Percentiles rank a stretch among this genome's conserved stretches.
phyloP scores from a whole-genome alignment of 345 rosid species.

The Sonneratia alba region DNA sequence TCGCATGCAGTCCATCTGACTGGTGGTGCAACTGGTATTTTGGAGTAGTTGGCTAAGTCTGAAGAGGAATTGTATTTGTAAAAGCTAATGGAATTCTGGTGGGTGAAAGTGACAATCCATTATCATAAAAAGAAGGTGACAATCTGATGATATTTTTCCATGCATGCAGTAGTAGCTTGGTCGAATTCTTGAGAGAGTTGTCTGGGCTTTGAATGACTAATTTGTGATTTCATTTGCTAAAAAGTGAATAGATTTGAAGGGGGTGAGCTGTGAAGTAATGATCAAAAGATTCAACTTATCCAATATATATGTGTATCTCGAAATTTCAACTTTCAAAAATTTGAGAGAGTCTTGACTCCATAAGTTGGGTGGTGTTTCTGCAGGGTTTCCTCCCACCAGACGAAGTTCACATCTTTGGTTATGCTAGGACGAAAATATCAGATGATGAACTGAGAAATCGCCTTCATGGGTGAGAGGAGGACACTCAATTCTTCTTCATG shows the following conservation, averaged over 20 bases:
- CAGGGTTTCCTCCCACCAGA: constrained; percentile 73
- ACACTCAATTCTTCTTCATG: neutral
- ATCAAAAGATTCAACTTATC: neutral
- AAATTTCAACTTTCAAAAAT: too few relatives aligned
- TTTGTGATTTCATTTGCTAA: neutral
- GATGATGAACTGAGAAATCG: constrained; percentile 63
- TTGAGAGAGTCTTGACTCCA: neutral
- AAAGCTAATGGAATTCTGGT: neutral
- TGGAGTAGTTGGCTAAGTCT: neutral
- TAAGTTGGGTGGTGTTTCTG: constrained; percentile 3
- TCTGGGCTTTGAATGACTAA: neutral
- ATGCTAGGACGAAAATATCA: constrained; percentile 83
- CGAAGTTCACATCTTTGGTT: constrained; percentile 91
- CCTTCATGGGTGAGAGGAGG: constrained; percentile 50
- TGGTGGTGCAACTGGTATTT: neutral
- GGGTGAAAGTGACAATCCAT: neutral
- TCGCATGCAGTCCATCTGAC: neutral
- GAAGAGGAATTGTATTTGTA: neutral
- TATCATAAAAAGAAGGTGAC: neutral
- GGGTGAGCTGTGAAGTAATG: neutral
- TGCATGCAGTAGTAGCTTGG: neutral
- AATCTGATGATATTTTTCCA: neutral
- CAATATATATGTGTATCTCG: too few relatives aligned
- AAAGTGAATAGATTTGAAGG: neutral
- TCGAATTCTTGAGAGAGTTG: neutral